These are phyloP conservation scores for Amoebophrya sp. DNA, from an alignment of 169 alveolate species.

Conservation along the genomic window DNA sequence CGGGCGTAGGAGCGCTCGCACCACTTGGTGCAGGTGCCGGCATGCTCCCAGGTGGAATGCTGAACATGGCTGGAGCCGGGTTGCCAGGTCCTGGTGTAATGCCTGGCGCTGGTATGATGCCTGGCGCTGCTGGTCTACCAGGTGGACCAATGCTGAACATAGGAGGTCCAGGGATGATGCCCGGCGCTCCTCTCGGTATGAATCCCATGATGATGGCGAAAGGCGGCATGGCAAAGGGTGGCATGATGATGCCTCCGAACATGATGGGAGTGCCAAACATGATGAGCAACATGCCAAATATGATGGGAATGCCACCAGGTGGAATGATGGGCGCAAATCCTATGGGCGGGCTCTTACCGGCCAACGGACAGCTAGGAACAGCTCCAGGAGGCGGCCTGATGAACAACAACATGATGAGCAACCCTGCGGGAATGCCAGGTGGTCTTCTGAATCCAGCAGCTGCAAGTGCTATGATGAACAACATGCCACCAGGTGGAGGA, in stretches of 20 bases:
- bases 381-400: not conserved
- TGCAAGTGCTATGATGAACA: not conserved
- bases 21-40: not conserved
- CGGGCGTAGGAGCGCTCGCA: too few species aligned
- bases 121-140: too few species aligned
- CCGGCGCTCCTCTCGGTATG: not conserved
- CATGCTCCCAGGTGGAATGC: not conserved
- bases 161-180: not conserved
- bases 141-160: not conserved
- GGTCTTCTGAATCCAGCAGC: not conserved
- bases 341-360: not conserved
- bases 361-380: not conserved
- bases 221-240: not conserved
- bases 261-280: not conserved
- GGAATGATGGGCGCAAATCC: not conserved
- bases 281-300: not conserved
- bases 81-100: too few species aligned
- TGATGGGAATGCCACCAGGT: not conserved
- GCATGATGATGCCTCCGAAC: not conserved
- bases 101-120: too few species aligned
- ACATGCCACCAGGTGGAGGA: not conserved
- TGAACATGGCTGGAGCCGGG: conserved; percentile 3
- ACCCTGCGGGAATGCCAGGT: not conserved
- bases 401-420: not conserved
- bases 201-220: not conserved